Base-by-base conservation (phyloP, 257 asterid genomes). In the Echium plantagineum region DNA sequence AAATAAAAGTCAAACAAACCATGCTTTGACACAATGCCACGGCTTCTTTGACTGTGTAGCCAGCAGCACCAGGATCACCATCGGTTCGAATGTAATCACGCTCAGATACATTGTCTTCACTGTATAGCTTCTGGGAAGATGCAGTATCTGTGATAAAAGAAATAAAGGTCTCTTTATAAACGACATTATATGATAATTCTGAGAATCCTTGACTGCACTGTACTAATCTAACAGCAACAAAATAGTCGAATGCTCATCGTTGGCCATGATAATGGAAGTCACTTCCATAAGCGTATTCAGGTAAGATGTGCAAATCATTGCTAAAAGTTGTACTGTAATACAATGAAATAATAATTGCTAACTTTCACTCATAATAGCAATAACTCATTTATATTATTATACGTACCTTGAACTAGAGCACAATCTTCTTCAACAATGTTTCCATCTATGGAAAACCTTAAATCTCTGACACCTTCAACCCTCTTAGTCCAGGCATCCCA, bases 61-160 rank as follows among this genome's bases (percentile, higher is more conserved):
- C 96, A 78, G 78, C 83, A 72, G 89, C 97, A 66, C 94, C 87
- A 65, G 98, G 98, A 67, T 93, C 95, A 68, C 98, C 98, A 71
- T 88, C 96, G 52, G 97, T 93, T 69, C 96, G 90, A 65, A 89
- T 81, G 70, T 79, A 84, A 78, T 89, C 98, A 32, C 96, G 94
- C 65, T 77, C 76, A 1, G 87, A 72, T 57, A 79, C 94, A 72
- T 81, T 84, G 66, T 75, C 71, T 38, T 78, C 80, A 71, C 65
- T 79, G 62, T 76, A 77, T 57, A 66, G 81, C 61, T 75, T 74
- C 68, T 55, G 75, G 62, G 71, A 53, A 59, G 86, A 71, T 55
- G 57, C 58, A 55, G 57, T 68, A 65, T 78, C 96, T 87, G 66
- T 66, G 71, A 66, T 9, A 60, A 70, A 42, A 61, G 7, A 17